These are phyloP conservation scores for Mycotypha africana DNA, from an alignment of 371 early-diverging fungal genomes.

Conservation along the genomic window DNA sequence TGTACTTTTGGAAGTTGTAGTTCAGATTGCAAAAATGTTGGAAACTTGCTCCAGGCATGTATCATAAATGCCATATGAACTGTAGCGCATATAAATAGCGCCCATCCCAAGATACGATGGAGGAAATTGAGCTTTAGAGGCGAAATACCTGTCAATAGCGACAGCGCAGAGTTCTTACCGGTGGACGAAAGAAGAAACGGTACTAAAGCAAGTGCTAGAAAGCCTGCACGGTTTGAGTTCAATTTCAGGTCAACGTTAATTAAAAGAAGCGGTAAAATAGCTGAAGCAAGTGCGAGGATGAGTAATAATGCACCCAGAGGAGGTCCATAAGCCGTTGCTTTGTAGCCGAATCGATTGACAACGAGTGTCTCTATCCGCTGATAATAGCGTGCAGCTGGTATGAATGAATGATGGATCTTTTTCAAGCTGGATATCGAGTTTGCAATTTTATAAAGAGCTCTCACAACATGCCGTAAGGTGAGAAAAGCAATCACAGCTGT, in stretches of 20 bases:
- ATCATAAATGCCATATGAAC: slow-evolving; percentile 51
- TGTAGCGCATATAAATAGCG: slow-evolving; percentile 39
- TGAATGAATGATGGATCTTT: not conserved
- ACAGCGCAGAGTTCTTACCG: slow-evolving; percentile 53
- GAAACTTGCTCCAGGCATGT: slow-evolving; percentile 41
- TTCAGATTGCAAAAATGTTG: slow-evolving; percentile 30
- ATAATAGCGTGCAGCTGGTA: not conserved
- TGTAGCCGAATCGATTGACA: no score
- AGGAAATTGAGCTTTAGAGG: slow-evolving; percentile 44
- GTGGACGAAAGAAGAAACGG: slow-evolving; percentile 55
- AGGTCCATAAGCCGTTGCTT: no score
- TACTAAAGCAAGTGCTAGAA: slow-evolving; percentile 43
- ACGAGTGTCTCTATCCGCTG: slow-evolving; percentile 9
- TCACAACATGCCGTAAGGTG: slow-evolving; percentile 8
- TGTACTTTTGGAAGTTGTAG: slow-evolving; percentile 40
- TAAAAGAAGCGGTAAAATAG: slow-evolving; percentile 35
- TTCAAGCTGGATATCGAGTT: not conserved
- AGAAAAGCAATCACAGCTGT: slow-evolving; percentile 15
- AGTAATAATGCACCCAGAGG: slow-evolving; percentile 45
- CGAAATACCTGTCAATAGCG: slow-evolving; percentile 49
- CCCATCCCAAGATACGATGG: slow-evolving; percentile 45
- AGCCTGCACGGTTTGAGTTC: slow-evolving; percentile 60
- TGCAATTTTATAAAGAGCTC: not conserved
- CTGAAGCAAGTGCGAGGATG: slow-evolving; percentile 29
- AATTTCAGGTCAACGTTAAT: slow-evolving; percentile 33